Percentiles rank a stretch among this genome's conserved stretches.
These are phyloP conservation scores for Neurospora terricola DNA, from an alignment of 495 filamentous ascomycete genomes.

Conservation along the genomic window DNA sequence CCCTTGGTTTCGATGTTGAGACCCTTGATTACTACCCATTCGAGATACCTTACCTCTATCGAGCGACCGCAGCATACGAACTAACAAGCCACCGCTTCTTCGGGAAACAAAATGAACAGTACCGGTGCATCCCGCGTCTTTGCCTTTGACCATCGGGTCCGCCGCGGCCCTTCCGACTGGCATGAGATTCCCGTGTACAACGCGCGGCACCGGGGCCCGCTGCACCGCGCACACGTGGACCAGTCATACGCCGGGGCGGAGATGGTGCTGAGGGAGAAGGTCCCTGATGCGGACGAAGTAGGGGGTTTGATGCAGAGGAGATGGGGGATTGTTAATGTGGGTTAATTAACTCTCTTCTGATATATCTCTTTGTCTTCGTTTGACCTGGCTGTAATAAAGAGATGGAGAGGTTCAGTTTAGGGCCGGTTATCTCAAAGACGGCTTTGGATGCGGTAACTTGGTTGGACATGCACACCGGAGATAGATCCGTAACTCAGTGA, in stretches of 20 bases:
- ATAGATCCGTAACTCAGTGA: not conserved
- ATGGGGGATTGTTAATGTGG: constrained; percentile 63
- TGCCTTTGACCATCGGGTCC: constrained; percentile 67
- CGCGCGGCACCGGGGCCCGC: constrained; percentile 43
- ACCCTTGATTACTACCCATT: not conserved
- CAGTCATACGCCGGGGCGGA: constrained; percentile 54
- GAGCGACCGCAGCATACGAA: not conserved
- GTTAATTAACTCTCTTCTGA: not conserved
- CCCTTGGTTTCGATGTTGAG: constrained; percentile 2
- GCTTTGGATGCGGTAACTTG: not conserved
- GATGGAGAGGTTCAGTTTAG: too few relatives aligned
- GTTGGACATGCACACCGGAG: not conserved
- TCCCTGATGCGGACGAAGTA: constrained; percentile 36
- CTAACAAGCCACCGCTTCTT: not conserved
- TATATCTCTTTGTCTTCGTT: too few relatives aligned
- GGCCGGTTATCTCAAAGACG: not conserved
- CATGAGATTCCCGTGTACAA: constrained; percentile 21
- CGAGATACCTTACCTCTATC: too few relatives aligned
- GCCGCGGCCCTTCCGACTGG: constrained; percentile 37
- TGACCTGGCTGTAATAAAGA: too few relatives aligned
- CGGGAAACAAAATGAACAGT: constrained; percentile 25
- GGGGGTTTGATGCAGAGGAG: constrained; percentile 38
- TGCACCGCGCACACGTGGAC: constrained; percentile 60
- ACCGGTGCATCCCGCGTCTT: constrained; percentile 52
- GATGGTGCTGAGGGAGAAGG: constrained; percentile 43